phyloP scores from a whole-genome alignment of 345 rosid genomes.

The Alliaria petiolata region DNA sequence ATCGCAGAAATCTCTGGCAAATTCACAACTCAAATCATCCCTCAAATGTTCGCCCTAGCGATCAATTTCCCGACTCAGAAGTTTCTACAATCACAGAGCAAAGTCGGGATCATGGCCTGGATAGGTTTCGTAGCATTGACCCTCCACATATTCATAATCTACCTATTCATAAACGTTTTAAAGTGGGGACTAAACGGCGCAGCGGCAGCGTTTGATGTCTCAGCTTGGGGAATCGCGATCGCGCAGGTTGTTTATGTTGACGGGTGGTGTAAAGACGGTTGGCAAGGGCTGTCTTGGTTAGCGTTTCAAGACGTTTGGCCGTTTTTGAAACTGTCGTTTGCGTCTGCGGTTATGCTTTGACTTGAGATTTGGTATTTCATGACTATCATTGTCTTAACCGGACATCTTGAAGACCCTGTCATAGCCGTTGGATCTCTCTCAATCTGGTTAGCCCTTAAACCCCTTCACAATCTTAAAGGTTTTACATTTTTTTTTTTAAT shows the following conservation, averaged over 20 bases:
- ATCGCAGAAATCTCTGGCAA: constrained; percentile 75
- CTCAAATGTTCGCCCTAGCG: constrained; percentile 89
- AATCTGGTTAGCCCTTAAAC: constrained; percentile 68
- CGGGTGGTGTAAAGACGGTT: constrained; percentile 83
- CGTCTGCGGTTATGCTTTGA: constrained; percentile 96
- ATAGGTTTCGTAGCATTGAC: constrained; percentile 65
- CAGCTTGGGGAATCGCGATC: constrained; percentile 66
- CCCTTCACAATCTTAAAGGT: background rate
- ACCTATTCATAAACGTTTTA: constrained; percentile 58
- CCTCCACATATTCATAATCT: constrained; percentile 43
- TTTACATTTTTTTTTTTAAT: background rate
- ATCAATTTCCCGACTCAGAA: constrained; percentile 82
- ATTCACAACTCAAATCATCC: constrained; percentile 68
- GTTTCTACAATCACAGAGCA: constrained; percentile 89
- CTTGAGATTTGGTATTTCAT: constrained; percentile 98
- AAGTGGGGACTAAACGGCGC: constrained; percentile 81
- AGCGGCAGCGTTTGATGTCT: constrained; percentile 66
- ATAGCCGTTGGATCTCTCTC: constrained; percentile 92
- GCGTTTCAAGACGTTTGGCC: constrained; percentile 85
- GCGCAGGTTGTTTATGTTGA: constrained; percentile 77
- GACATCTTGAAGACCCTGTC: constrained; percentile 82
- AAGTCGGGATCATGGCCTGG: constrained; percentile 73
- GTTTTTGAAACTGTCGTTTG: constrained; percentile 68
- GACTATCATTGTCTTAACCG: constrained; percentile 91
- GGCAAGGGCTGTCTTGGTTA: constrained; percentile 83